Evolutionary conservation across 441 rosid genomes (phyloP).

Genomic region (Capsella rubella): DNA sequence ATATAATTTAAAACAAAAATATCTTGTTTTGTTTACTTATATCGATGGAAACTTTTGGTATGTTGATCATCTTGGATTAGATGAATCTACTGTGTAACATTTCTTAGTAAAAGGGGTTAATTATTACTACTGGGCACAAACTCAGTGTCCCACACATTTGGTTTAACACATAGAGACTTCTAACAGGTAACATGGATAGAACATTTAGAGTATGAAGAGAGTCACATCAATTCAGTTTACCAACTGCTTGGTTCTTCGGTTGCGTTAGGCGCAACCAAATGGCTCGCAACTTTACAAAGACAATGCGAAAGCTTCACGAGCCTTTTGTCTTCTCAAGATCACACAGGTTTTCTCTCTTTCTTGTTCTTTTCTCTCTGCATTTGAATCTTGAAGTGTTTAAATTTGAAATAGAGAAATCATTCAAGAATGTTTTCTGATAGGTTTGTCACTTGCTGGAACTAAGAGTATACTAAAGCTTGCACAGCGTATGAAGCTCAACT

Average conservation of each 20-base stretch:
- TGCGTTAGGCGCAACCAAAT: conserved; percentile 64
- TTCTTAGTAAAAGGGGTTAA: conserved; percentile 7
- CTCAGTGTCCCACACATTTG: not conserved
- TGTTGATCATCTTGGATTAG: conserved; percentile 21
- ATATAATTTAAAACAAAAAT: conserved; percentile 15
- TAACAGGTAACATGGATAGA: conserved; percentile 77
- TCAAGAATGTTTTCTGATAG: conserved; percentile 39
- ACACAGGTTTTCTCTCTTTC: conserved; percentile 41
- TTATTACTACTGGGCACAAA: not conserved
- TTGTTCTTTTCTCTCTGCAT: not conserved
- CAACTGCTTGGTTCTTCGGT: conserved; percentile 53
- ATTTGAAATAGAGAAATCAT: conserved; percentile 2
- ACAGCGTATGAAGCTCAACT: conserved; percentile 58
- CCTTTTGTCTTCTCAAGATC: conserved; percentile 49
- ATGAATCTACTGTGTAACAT: conserved; percentile 3
- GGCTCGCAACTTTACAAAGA: conserved; percentile 61
- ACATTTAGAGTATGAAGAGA: conserved; percentile 60
- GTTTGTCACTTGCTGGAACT: conserved; percentile 50
- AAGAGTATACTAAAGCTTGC: conserved; percentile 59
- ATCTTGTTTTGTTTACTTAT: conserved; percentile 9
- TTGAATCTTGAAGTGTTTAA: conserved; percentile 13
- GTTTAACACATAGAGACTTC: conserved; percentile 23
- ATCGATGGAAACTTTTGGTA: not conserved
- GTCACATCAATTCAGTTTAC: conserved; percentile 51
- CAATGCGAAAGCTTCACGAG: conserved; percentile 51